Percentiles rank a stretch among this genome's conserved stretches.
Conservation (phyloP, 257 asterid species). For the Lantana camara region DNA sequence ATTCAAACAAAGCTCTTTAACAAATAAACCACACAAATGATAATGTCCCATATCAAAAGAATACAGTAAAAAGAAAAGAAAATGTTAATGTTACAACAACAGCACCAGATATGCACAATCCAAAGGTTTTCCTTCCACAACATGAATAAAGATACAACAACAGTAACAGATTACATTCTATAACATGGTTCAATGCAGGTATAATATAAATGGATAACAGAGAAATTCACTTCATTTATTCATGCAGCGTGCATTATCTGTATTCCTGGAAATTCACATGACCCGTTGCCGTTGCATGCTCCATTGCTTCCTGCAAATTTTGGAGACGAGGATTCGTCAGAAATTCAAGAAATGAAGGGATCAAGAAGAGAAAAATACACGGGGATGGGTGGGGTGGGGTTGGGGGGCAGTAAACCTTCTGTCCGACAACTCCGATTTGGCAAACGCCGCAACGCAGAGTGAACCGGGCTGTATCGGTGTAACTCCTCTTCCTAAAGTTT, state of each 20-base stretch:
- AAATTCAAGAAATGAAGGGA: neutral
- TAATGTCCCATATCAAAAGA: constrained; percentile 10
- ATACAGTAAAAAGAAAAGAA: neutral
- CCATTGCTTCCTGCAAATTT: constrained; percentile 79
- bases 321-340: neutral
- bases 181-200: neutral
- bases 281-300: constrained; percentile 92
- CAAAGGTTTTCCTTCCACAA: neutral
- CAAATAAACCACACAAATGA: neutral
- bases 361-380: neutral
- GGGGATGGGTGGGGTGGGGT: neutral
- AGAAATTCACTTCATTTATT: neutral
- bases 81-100: constrained; percentile 25
- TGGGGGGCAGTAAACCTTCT: constrained; percentile 56
- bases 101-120: constrained; percentile 3
- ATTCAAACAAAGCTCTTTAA: neutral
- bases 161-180: neutral
- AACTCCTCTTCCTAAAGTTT: constrained; percentile 77
- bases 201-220: neutral
- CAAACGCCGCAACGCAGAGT: constrained; percentile 94
- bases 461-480: constrained; percentile 86
- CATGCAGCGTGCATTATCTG: constrained; percentile 38
- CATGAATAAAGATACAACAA: constrained; percentile 13
- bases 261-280: constrained; percentile 94
- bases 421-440: constrained; percentile 91